Conservation (phyloP, 1,284 basidiomycete genomes). For the Xanthoconium separans region DNA sequence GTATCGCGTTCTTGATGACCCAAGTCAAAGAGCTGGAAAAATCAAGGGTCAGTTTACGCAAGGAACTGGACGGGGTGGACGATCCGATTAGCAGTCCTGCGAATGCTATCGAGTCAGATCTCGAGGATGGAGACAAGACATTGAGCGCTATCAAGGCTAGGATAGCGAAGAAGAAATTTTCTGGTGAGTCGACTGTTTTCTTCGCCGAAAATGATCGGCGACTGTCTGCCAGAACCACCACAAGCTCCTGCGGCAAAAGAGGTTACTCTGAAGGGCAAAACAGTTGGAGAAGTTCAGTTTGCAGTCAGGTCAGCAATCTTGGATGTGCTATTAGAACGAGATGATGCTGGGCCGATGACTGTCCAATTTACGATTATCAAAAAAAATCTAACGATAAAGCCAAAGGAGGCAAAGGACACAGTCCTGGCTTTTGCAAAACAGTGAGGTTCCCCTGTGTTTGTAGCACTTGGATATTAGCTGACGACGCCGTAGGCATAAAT, state of each 20-base stretch:
- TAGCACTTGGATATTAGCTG: not conserved
- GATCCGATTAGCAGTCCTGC: not conserved
- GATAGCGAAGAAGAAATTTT: conserved; percentile 21
- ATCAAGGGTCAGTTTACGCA: not conserved
- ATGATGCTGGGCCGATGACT: conserved; percentile 19
- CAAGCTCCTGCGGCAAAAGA: not conserved
- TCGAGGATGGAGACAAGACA: conserved; percentile 18
- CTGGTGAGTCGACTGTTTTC: conserved; percentile 7
- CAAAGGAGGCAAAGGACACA: conserved; percentile 1
- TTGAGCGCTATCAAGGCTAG: conserved; percentile 15
- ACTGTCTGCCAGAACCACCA: conserved; percentile 15
- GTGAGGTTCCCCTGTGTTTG: conserved; percentile 7
- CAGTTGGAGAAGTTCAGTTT: conserved; percentile 3
- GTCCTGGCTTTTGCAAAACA: conserved; percentile 8
- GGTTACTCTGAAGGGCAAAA: conserved; percentile 1
- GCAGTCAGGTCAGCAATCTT: conserved; percentile 12
- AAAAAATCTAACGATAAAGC: not conserved
- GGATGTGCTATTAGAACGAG: conserved; percentile 9
- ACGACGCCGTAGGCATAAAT: conserved; percentile 16
- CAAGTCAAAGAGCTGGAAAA: conserved; percentile 18
- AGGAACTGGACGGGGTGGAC: conserved; percentile 4
- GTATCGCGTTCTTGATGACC: conserved; percentile 20
- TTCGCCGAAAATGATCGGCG: not conserved
- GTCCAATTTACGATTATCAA: conserved; percentile 10
- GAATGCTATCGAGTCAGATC: conserved; percentile 13